Conservation (phyloP, 176 grass and related monocot species). For the Raddia guianensis region DNA sequence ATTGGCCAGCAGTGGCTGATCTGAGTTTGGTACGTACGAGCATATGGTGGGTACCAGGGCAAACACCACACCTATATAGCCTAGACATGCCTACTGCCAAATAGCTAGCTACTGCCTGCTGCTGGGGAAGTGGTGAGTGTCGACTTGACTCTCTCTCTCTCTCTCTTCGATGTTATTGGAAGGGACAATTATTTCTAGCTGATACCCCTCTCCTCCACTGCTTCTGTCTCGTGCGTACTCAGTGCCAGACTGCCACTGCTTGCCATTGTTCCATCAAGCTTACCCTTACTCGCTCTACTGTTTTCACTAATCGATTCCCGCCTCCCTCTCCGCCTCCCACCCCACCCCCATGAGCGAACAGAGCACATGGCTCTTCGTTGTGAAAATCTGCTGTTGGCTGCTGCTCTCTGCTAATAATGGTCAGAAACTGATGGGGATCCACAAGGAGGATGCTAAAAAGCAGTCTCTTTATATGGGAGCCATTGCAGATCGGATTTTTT, state of each 20-base stretch:
- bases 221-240: slow-evolving; percentile 30
- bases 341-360: neutral
- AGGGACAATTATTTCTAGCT: slow-evolving; percentile 64
- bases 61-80: slow-evolving; percentile 52
- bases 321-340: neutral
- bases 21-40: slow-evolving; percentile 52
- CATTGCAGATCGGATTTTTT: too few relatives aligned
- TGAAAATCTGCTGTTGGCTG: neutral
- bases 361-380: slow-evolving; percentile 1
- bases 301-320: slow-evolving; percentile 32
- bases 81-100: slow-evolving; percentile 10
- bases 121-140: neutral
- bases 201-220: neutral
- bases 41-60: slow-evolving; percentile 41
- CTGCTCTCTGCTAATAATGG: slow-evolving; percentile 31
- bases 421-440: slow-evolving; percentile 45
- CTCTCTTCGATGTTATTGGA: slow-evolving; percentile 17
- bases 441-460: slow-evolving; percentile 33
- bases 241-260: neutral
- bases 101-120: neutral
- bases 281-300: slow-evolving; percentile 36
- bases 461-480: neutral
- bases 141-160: neutral
- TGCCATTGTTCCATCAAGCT: neutral
- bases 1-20: slow-evolving; percentile 58